Evolutionary conservation across 129 eudicot species (phyloP), one percentile per base, ranked within the genome.

Genomic region (Heracleum sosnowskyi): DNA sequence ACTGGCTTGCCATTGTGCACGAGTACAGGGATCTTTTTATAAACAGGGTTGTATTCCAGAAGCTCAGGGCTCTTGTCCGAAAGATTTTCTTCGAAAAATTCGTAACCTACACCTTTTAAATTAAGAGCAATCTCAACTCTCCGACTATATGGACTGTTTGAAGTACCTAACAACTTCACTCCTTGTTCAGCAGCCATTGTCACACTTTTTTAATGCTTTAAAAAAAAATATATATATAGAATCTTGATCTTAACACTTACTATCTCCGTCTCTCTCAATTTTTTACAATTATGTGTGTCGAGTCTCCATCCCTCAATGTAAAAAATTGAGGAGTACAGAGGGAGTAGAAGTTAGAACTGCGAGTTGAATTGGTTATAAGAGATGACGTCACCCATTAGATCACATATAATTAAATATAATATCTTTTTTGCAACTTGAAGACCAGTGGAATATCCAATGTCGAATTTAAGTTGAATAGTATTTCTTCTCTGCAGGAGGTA

Each of bases 61-160:
- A 72, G 76, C 34, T 24, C 31, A 40, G 76, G 69, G 49, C 87
- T 83, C 78, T 86, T 86, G 44, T 81, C 70, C 0, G 17, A 3
- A 2, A 70, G 40, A 76, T 86, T 83, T 78, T 86, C 85, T 29
- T 69, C 68, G 7, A 81, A 47, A 64, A 29, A 81, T 45, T 83
- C 81, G 51, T 86, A 86, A 20, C 63, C 18, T 3, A 86, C 57
- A 6, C 87, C 90, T 77, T 83, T 86, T 29, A 83, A 46, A 4
- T 72, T 72, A 0, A 72, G 22, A 40, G 76, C 76, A 40, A 72
- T 72, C 45, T 72, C 51, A n/a, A 72, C 76, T 40, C 76, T 40
- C 40, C 51, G 51, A 22, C 24, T 72, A n/a, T 37, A 72, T 3
- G 76, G 36, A 44, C 76, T 72, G 8, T 11, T 40, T 3, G 18